Base-by-base conservation (phyloP, 2,329 filamentous ascomycete species). In the Colletotrichum trifolii region DNA sequence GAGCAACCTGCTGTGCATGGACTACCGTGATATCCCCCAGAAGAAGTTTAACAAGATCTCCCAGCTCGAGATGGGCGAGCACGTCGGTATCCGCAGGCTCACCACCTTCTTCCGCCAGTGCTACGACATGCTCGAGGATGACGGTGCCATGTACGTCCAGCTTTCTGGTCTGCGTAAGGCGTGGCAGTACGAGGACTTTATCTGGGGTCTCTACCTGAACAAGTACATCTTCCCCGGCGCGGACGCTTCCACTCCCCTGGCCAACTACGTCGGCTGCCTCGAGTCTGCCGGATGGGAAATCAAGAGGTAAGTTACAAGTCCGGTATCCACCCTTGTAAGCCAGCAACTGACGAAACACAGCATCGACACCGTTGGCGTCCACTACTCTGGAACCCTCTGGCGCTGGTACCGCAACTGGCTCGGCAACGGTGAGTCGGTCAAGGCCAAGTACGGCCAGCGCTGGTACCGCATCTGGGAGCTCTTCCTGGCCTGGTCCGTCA, bases 141-240 rank as follows among this genome's bases (percentile, higher is more conserved):
- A 98, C 71, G 96, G 96, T 78, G 88, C 93, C 70, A 97, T 98
- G 84, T 97, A 96, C 87, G 86, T 98, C 67, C 96, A 98, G 80
- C 94, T 96, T 73, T 94, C 95, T 72, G 96, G 96, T 81, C 87
- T 99, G 67, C 91, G 96, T 72, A 96, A 96, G 84, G 84, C 87
- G 69, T 98, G 96, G 96, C 96, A 98, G 80, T 98, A 97, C 76
- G 94, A 98, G 85, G 95, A 98, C 81, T 87, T 97, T 55, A 92
- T 95, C 78, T 98, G 96, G 96, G 96, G 96, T 77, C 87, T 98
- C 50, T 98, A 97, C 87, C 97, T 98, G 94, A 98, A 98, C 90
- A 97, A 97, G 84, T 97, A 98, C 81, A 86, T 98, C 78, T 98
- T 98, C 87, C 96, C 94, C 39, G 96, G 96, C 76, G 96, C 96